phyloP scores from a whole-genome alignment of 345 rosid species.

The Boechera divaricarpa region DNA sequence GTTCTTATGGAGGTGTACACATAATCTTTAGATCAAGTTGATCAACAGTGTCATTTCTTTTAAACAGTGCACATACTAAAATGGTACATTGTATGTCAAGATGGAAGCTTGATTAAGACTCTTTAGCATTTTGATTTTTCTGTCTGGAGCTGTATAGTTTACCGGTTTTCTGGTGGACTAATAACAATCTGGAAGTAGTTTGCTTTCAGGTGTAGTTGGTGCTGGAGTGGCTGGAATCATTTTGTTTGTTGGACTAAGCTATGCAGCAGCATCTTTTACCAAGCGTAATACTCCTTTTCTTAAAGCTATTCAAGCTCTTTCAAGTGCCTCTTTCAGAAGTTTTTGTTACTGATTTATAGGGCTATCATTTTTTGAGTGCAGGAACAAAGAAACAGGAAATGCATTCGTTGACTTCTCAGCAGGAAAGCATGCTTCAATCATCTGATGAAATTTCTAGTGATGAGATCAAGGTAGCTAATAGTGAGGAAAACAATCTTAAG shows the following conservation, averaged over 20 bases:
- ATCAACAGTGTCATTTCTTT: background rate
- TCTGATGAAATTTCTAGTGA: conserved; percentile 47
- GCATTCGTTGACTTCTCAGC: conserved; percentile 69
- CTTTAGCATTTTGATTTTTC: conserved; percentile 12
- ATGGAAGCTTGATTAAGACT: conserved; percentile 1
- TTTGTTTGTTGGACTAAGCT: conserved; percentile 61
- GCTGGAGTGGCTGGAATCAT: conserved; percentile 77
- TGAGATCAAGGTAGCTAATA: conserved; percentile 45
- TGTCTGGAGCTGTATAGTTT: conserved; percentile 22
- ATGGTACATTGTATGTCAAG: conserved; percentile 12
- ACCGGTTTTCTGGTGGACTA: conserved; percentile 54
- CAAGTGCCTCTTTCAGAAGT: background rate
- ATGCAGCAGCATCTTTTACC: conserved; percentile 64
- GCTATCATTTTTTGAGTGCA: conserved; percentile 38
- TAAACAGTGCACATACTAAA: background rate
- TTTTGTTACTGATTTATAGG: conserved; percentile 2
- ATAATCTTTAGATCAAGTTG: background rate
- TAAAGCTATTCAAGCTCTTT: conserved; percentile 1
- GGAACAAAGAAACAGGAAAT: conserved; percentile 66
- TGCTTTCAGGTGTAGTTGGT: conserved; percentile 80
- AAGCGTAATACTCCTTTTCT: conserved; percentile 49
- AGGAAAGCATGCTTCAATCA: conserved; percentile 54
- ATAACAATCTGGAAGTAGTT: conserved; percentile 74
- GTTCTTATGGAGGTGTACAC: background rate
- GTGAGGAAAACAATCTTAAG: conserved; percentile 41